These are phyloP conservation scores for Globisporangium lucens DNA, from an alignment of 352 stramenopile species.

Conservation along the genomic window DNA sequence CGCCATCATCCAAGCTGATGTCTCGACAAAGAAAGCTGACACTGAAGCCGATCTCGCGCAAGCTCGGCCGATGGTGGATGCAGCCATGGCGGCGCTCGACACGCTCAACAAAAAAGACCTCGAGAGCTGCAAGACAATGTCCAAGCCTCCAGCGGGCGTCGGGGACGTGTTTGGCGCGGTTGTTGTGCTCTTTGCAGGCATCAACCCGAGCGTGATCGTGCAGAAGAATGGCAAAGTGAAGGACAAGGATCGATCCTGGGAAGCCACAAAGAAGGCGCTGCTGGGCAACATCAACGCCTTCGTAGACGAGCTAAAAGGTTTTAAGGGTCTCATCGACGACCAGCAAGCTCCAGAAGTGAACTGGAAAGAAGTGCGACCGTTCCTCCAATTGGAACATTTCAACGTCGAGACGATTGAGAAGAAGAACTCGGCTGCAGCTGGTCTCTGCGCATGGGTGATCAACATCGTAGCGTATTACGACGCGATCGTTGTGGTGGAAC, in stretches of 20 bases:
- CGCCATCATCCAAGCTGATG: constrained; percentile 90
- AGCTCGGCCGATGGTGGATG: constrained; percentile 78
- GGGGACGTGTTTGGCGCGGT: constrained; percentile 84
- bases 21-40: constrained; percentile 86
- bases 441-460: constrained; percentile 80
- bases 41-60: constrained; percentile 73
- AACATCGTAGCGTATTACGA: constrained; percentile 95
- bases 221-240: constrained; percentile 95
- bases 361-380: constrained; percentile 81
- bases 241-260: constrained; percentile 93
- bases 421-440: constrained; percentile 77
- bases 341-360: constrained; percentile 70
- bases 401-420: constrained; percentile 81
- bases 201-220: constrained; percentile 63
- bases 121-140: constrained; percentile 91
- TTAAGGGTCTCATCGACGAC: constrained; percentile 66
- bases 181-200: constrained; percentile 69
- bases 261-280: constrained; percentile 90
- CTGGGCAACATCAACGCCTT: constrained; percentile 92
- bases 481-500: constrained; percentile 92
- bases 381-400: constrained; percentile 77
- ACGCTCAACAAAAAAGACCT: constrained; percentile 90
- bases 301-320: constrained; percentile 89
- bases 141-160: constrained; percentile 85
- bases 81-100: constrained; percentile 87